Base-by-base conservation (phyloP, 805 yeast species). In the Starmerella powellii region DNA sequence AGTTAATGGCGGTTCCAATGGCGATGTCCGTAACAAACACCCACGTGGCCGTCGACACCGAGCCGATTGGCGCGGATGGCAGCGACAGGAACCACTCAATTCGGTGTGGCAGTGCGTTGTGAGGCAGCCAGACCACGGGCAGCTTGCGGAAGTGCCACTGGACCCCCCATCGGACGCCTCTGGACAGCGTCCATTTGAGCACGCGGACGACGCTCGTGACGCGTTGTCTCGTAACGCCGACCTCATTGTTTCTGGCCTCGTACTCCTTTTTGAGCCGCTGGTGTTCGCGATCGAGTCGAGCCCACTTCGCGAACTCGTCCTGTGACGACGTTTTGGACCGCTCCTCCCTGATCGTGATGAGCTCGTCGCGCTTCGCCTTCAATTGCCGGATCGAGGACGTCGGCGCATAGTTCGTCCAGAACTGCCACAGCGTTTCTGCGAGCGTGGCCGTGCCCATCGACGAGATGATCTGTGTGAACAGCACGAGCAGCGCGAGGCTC, bases 291-390 rank as follows among this genome's bases (percentile, higher is more conserved):
- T 85, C 87, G 48, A 87, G 67, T 59, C 85, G 85, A 1, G 96
- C 93, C 97, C 97, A 91, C 55, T 74, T 78, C 23, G 96, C 95
- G 60, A 88, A 91, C 55, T 91, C 78, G 58, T 91, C 96, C 60
- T 88, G 95, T 1, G 96, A 88, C 42, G 84, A 74, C 8, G 86
- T 72, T 2, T 67, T 48, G 24, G 73, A 65, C 47, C 85, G 71
- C 52, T 77, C 74, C 12, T 63, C 66, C 50, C 72, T 66, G 18
- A 75, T 56, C 16, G 63, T 59, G 13, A 60, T 57, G 38, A 77
- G 71, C 48, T 80, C 72, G 8, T 56, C 51, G 41, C 69, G 65
- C 40, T 65, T 53, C 2, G 48, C 43, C 13, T 58, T 53, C 20
- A 70, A 53, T 30, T 57, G 49, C 13, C 56, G 45, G 27, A 63